These are phyloP conservation scores for Excoecaria cochinchinensis DNA, from an alignment of 345 rosid genomes.

Conservation along the genomic window DNA sequence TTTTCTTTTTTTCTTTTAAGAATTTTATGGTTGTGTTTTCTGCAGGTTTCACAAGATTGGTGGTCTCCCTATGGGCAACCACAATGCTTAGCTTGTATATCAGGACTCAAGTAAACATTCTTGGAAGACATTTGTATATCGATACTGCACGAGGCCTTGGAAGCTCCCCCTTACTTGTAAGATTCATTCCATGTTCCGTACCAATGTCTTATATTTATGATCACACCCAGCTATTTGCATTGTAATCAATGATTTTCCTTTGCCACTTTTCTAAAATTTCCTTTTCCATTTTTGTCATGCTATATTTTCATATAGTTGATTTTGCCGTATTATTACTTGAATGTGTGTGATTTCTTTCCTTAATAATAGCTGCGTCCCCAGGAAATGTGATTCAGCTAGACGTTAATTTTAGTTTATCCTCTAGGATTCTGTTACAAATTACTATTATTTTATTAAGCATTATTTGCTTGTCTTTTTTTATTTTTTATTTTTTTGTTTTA, in stretches of 20 bases:
- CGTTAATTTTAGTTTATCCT: neutral
- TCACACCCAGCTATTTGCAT: neutral
- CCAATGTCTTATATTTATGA: neutral
- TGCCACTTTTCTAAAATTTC: neutral
- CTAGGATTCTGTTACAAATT: neutral
- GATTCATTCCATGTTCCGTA: slow-evolving; percentile 17
- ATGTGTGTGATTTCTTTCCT: neutral
- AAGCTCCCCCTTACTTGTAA: slow-evolving; percentile 65
- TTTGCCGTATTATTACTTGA: neutral
- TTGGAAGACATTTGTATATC: slow-evolving; percentile 89
- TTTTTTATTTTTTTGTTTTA: neutral
- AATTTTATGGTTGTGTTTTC: slow-evolving; percentile 18
- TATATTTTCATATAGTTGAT: neutral
- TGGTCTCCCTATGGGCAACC: slow-evolving; percentile 78
- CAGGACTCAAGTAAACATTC: slow-evolving; percentile 92
- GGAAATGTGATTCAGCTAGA: neutral
- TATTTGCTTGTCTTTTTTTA: no score
- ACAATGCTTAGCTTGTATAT: slow-evolving; percentile 81
- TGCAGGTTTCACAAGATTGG: slow-evolving; percentile 90
- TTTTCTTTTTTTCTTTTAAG: slow-evolving; percentile 12
- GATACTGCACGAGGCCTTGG: slow-evolving; percentile 80
- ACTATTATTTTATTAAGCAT: slow-evolving; percentile 2
- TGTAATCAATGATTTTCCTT: neutral
- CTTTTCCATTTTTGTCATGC: neutral
- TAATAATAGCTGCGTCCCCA: neutral